Base-by-base conservation (phyloP, 2,329 filamentous ascomycete species). In the Aureobasidium sp. region DNA sequence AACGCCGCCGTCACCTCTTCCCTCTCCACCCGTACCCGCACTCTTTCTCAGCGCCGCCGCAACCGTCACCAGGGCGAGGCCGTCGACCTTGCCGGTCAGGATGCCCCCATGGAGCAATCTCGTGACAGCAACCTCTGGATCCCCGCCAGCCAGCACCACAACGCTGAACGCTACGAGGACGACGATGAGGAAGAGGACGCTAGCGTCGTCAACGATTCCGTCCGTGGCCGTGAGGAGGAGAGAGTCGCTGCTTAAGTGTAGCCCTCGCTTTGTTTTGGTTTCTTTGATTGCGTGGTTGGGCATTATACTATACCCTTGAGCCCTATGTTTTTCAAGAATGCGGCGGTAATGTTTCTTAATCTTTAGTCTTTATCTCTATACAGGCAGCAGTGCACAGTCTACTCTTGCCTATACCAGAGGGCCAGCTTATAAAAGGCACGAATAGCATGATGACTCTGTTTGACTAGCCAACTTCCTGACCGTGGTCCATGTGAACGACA, bases 1-100 rank as follows among this genome's bases (percentile, higher is more conserved):
- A 94, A 95, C 72, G 93, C 94, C 6, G 87, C 90, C 49, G 91
- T 99, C 68, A 88, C 83, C 62, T 87, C 92, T 66, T 92, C 90
- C 74, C 85, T 99, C 53, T 96, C 91, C 5, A 89, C 87, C 19
- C 90, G 94, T 63, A 86, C 93, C 44, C 90, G 92, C 68, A 95
- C 88, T 17, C 83, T 97, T 39, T 96, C 90, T 49, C 90, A 91
- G 75, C 88, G 92, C 68, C 88, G 91, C 67, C 87, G 88, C 73
- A 82, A 82, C 64, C 78, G 78, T 71, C 82, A 85, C 63, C 52
- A 63, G 19, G 79, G 78, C 31, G 89, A 93, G 70, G 89, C 90
- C 8, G 82, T 91, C 63, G 92, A 97, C 70, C 82, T 97, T 42
- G 89, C 90, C 2, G 82, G 82, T 52, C 93, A 97, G 77, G 92